Evolutionary conservation across 2,329 filamentous ascomycete genomes (phyloP), one percentile per base, ranked within the genome.

Genomic region (Aspergillus fructus): DNA sequence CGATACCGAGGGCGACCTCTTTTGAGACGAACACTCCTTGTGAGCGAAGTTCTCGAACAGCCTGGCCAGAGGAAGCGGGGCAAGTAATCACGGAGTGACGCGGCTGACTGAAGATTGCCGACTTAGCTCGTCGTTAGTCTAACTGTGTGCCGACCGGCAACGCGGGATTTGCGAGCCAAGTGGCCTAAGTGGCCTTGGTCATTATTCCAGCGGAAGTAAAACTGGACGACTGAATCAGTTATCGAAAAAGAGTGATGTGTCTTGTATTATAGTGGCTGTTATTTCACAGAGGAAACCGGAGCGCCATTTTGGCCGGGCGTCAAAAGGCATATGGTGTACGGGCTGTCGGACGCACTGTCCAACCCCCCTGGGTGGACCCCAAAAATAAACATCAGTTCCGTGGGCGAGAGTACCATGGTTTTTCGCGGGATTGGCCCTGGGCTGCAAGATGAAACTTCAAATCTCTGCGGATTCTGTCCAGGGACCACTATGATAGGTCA

Each of bases 361-460:
- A 19, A 19, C 19, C 9, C 27, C 27, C 34, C 34, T 50, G 34
- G 39, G 43, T 48, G 37, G 43, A 9, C 24, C 27, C 15, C 19
- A 40, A 42, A 62, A 62, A 55, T 65, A 62, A 64, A 64, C 58
- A 64, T 40, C 5, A 47, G 43, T 59, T 59, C 62, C 62, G 40
- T 64, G 63, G 63, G 47, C 39, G 23, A 11, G 15, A 21, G 56
- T 53, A 23, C 53, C 59, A 50, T 54, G 63, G 63, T 52, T 61
- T 37, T 42, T n/a, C 5, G 23, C 60, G 62, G 55, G 54, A 60
- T 21, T 40, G 48, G 19, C 27, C 27, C 21, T 49, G 46, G 39
- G 34, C 8, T n/a, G 33, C 21, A 34, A 46, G 21, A 50, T 50
- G 34, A 50, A 50, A 40, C 17, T 21, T 5, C 34, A 41, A 17